These are phyloP conservation scores for Thelonectria rubi DNA, from an alignment of 2,329 filamentous ascomycete genomes.

Conservation along the genomic window DNA sequence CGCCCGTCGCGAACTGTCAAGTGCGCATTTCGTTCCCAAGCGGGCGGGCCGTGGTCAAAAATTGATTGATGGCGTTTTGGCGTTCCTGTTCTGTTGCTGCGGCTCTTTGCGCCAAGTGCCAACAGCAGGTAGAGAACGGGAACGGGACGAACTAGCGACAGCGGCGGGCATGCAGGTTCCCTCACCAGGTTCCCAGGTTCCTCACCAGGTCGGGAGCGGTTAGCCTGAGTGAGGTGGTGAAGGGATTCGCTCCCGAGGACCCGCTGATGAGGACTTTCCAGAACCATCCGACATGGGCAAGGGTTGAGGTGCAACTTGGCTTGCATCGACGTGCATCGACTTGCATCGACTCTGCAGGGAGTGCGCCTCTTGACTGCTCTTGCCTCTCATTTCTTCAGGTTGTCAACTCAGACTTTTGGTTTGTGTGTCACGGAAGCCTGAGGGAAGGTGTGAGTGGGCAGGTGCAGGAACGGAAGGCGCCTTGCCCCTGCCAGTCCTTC, in stretches of 20 bases:
- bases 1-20: neutral
- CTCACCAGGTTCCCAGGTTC: neutral
- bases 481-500: neutral
- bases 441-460: conserved; percentile 1
- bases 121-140: neutral
- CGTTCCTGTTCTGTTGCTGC: conserved; percentile 9
- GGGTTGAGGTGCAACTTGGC: conserved; percentile 13
- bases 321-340: neutral
- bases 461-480: conserved; percentile 11
- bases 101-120: conserved; percentile 11
- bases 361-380: neutral
- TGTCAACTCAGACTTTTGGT: neutral
- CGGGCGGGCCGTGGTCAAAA: conserved; percentile 5
- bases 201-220: neutral
- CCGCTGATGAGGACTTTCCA: conserved; percentile 29
- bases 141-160: conserved; percentile 26
- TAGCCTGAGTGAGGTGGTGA: neutral
- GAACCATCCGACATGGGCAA: conserved; percentile 20
- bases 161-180: conserved; percentile 19
- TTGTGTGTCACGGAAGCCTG: neutral
- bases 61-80: conserved; percentile 4
- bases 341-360: no score
- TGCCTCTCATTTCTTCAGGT: neutral
- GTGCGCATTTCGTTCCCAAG: neutral
- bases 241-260: conserved; percentile 6